Percentiles rank a stretch among this genome's conserved stretches.
phyloP scores from a whole-genome alignment of 1,284 basidiomycete genomes.

The Fomitopsis pinicola region DNA sequence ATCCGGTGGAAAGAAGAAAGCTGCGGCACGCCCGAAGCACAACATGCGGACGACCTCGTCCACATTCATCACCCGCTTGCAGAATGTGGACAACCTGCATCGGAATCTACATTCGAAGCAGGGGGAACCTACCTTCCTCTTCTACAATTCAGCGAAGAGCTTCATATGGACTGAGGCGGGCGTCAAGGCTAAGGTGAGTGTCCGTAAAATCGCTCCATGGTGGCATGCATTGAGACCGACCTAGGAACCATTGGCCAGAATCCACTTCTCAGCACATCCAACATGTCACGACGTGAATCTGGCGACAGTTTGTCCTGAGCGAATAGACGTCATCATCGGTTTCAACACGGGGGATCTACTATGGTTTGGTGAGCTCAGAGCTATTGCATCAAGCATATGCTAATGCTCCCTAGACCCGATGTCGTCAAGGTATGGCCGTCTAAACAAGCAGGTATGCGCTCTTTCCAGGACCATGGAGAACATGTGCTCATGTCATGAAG shows the following conservation, averaged over 20 bases:
- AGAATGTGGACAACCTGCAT: conserved; percentile 73
- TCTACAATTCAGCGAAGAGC: conserved; percentile 79
- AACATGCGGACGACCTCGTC: conserved; percentile 86
- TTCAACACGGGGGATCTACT: conserved; percentile 91
- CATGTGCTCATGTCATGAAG: conserved; percentile 30
- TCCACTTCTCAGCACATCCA: conserved; percentile 83
- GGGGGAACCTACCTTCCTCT: conserved; percentile 79
- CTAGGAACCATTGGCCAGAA: conserved; percentile 82
- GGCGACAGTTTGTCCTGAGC: conserved; percentile 71
- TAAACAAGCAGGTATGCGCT: conserved; percentile 80
- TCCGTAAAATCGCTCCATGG: not conserved
- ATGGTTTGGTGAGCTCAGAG: conserved; percentile 68
- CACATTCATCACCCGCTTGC: conserved; percentile 84
- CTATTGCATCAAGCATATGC: not conserved
- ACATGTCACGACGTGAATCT: conserved; percentile 90
- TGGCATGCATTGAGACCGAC: not conserved
- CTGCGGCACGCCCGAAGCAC: conserved; percentile 72
- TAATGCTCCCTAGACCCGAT: conserved; percentile 60
- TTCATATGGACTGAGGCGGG: conserved; percentile 83
- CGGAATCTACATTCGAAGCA: conserved; percentile 73
- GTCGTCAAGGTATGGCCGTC: conserved; percentile 77
- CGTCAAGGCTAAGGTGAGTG: conserved; percentile 70
- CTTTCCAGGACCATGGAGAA: conserved; percentile 1
- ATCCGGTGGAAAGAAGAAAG: conserved; percentile 55
- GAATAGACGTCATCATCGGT: conserved; percentile 88